These are phyloP conservation scores for Mortierella sp. DNA, from an alignment of 371 early-diverging fungal species.

Conservation along the genomic window DNA sequence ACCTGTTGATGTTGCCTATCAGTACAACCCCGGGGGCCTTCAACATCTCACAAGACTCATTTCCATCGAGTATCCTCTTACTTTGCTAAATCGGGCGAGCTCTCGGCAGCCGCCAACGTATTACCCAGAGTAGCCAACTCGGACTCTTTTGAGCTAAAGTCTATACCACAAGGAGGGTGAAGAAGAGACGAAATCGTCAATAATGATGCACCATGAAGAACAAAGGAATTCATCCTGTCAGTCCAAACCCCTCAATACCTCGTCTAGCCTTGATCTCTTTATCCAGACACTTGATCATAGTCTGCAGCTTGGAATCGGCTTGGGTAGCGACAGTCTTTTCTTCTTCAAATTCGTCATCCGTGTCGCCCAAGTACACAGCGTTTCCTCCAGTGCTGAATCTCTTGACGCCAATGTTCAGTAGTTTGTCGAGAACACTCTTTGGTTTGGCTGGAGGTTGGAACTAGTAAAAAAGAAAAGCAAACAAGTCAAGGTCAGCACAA, in stretches of 20 bases:
- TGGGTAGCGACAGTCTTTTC: constrained; percentile 25
- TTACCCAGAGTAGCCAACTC: constrained; percentile 41
- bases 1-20: constrained; percentile 3
- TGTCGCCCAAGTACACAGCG: constrained; percentile 25
- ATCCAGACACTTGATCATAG: constrained; percentile 37
- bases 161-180: not conserved
- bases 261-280: constrained; percentile 49
- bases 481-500: no score
- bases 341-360: constrained; percentile 52
- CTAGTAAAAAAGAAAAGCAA: not conserved
- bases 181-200: not conserved
- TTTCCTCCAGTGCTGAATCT: constrained; percentile 35
- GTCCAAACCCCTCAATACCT: constrained; percentile 18
- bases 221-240: no score
- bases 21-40: not conserved
- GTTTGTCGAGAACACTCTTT: constrained; percentile 32
- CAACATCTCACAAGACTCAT: not conserved
- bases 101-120: constrained; percentile 31
- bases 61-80: not conserved
- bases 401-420: constrained; percentile 44
- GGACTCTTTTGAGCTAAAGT: constrained; percentile 44
- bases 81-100: constrained; percentile 34
- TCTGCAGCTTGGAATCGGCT: constrained; percentile 36
- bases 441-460: constrained; percentile 44
- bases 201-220: no score